A percentile compares a stretch with the other conserved stretches of the same genome.
phyloP scores from a whole-genome alignment of 2,329 filamentous ascomycete genomes.

The Nothophaeocryptopus gaeumannii region DNA sequence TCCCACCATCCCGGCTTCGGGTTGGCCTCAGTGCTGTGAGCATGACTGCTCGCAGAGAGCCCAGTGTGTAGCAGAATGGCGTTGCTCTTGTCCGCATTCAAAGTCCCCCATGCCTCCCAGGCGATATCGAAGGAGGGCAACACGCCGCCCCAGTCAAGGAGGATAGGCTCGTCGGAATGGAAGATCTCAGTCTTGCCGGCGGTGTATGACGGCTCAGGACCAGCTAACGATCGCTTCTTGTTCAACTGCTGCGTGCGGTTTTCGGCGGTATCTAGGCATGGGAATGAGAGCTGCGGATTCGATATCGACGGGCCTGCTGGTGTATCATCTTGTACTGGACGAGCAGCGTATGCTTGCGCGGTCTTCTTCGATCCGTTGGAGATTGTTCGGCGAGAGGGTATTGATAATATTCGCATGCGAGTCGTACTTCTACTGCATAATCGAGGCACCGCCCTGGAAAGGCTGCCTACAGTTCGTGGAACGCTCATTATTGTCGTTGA shows the following conservation, averaged over 20 bases:
- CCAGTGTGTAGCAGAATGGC: constrained; percentile 91
- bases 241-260: constrained; percentile 68
- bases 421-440: constrained; percentile 15
- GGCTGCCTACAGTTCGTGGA: constrained; percentile 9
- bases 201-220: constrained; percentile 92
- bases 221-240: constrained; percentile 62
- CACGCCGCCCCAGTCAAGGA: constrained; percentile 94
- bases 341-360: constrained; percentile 23
- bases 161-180: constrained; percentile 68
- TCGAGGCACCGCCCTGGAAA: constrained; percentile 10
- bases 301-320: constrained; percentile 46
- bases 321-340: constrained; percentile 26
- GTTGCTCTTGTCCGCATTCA: constrained; percentile 80
- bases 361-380: constrained; percentile 11
- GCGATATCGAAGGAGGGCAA: constrained; percentile 84
- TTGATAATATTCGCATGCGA: constrained; percentile 4
- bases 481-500: constrained; percentile 4
- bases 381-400: constrained; percentile 11
- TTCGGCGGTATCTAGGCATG: constrained; percentile 83
- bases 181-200: constrained; percentile 79
- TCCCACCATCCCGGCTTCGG: constrained; percentile 97
- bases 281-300: constrained; percentile 84
- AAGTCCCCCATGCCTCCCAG: constrained; percentile 85
- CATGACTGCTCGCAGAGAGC: constrained; percentile 94
- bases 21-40: constrained; percentile 84